phyloP scores from a whole-genome alignment of 306 rosid genomes.

The Prunus kanzakura region DNA sequence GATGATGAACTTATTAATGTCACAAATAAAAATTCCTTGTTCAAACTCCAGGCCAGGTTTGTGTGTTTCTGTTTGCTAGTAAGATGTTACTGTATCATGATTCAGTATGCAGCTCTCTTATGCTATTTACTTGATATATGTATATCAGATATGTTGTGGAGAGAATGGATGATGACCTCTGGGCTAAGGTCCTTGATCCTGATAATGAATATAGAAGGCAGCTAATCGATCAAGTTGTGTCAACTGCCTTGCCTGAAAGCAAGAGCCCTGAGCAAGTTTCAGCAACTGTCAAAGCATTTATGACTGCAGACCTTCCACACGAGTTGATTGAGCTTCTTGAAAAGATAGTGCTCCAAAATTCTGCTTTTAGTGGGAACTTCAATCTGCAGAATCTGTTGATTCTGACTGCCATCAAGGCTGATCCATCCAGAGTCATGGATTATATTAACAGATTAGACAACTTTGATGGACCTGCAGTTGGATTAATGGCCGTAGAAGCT shows the following conservation, averaged over 20 bases:
- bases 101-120: neutral
- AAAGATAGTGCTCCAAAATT: slow-evolving; percentile 98
- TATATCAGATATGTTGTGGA: slow-evolving; percentile 88
- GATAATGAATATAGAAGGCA: slow-evolving; percentile 86
- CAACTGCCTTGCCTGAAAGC: slow-evolving; percentile 98
- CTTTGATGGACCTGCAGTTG: slow-evolving; percentile 98
- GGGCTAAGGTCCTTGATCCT: slow-evolving; percentile 89
- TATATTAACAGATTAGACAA: slow-evolving; percentile 89
- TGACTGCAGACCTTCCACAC: slow-evolving; percentile 99
- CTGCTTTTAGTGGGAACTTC: slow-evolving; percentile 98
- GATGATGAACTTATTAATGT: slow-evolving; percentile 92
- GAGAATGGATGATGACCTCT: slow-evolving; percentile 92
- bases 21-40: slow-evolving; percentile 90
- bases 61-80: slow-evolving; percentile 23
- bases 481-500: slow-evolving; percentile 95
- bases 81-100: neutral
- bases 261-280: slow-evolving; percentile 99
- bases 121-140: slow-evolving; percentile 10
- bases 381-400: slow-evolving; percentile 93
- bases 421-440: slow-evolving; percentile 98
- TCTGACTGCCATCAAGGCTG: slow-evolving; percentile 94
- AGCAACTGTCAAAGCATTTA: slow-evolving; percentile 97
- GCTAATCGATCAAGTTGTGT: slow-evolving; percentile 94
- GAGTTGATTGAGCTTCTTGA: slow-evolving; percentile 98
- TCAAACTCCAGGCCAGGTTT: slow-evolving; percentile 98